Evolutionary conservation across 2,329 filamentous ascomycete genomes (phyloP).

Genomic region (Xylaria hypoxylon): DNA sequence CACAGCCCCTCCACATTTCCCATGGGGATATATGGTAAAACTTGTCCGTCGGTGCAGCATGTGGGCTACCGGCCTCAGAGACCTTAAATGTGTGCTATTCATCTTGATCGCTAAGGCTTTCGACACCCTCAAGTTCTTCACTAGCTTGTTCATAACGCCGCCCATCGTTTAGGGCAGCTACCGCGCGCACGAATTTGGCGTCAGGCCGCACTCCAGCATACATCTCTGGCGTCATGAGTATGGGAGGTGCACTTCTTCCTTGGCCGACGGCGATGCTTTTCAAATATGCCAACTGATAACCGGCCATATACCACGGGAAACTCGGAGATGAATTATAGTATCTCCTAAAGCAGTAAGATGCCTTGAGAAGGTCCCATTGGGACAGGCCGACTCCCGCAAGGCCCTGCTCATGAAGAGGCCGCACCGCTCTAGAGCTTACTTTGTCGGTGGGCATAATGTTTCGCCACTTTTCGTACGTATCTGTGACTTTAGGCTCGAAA

Average conservation of each 20-base stretch:
- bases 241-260: conserved; percentile 38
- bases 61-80: not conserved
- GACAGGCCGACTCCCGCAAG: conserved; percentile 49
- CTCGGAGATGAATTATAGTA: conserved; percentile 45
- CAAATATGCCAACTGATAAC: conserved; percentile 61
- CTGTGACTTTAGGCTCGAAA: conserved; percentile 48
- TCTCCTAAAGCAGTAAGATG: conserved; percentile 60
- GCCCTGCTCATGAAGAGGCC: conserved; percentile 49
- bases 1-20: not conserved
- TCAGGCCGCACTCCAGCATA: conserved; percentile 47
- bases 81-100: conserved; percentile 20
- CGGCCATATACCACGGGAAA: conserved; percentile 62
- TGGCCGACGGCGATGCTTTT: conserved; percentile 54
- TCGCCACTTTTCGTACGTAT: conserved; percentile 57
- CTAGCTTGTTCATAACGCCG: conserved; percentile 31
- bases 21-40: not conserved
- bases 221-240: conserved; percentile 52
- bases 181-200: conserved; percentile 43
- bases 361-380: conserved; percentile 63
- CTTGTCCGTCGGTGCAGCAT: not conserved
- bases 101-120: conserved; percentile 25
- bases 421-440: conserved; percentile 45
- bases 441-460: conserved; percentile 55
- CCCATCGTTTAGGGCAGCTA: conserved; percentile 41
- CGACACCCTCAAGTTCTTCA: conserved; percentile 32